These are phyloP conservation scores for Diaporthe nobilis DNA, from an alignment of 2,329 filamentous ascomycete genomes.

Conservation along the genomic window DNA sequence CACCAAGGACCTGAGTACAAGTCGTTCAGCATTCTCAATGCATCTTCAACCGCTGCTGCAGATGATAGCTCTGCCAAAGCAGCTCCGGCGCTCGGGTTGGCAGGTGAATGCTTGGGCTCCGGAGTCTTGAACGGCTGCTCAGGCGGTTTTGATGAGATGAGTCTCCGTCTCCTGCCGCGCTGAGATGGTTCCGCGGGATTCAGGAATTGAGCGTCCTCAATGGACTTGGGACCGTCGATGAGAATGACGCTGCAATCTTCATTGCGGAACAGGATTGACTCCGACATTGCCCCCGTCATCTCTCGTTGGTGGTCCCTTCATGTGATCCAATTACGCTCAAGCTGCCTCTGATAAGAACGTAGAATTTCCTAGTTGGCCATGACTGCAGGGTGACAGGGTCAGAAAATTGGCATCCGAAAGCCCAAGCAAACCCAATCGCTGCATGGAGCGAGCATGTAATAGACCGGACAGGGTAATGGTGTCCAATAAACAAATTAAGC, in stretches of 20 bases:
- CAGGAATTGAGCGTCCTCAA: slow-evolving; percentile 75
- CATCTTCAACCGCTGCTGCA: slow-evolving; percentile 59
- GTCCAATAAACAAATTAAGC: neutral
- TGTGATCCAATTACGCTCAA: neutral
- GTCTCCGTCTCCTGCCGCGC: slow-evolving; percentile 49
- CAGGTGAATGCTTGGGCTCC: slow-evolving; percentile 58
- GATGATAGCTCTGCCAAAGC: slow-evolving; percentile 70
- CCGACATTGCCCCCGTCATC: slow-evolving; percentile 31
- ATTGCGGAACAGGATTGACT: slow-evolving; percentile 68
- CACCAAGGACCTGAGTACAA: slow-evolving; percentile 61
- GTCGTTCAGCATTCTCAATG: slow-evolving; percentile 55
- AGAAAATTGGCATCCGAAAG: neutral
- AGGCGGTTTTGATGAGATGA: slow-evolving; percentile 62
- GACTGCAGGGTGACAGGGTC: neutral
- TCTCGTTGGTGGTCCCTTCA: slow-evolving; percentile 17
- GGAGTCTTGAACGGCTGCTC: slow-evolving; percentile 65
- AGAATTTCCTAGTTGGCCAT: neutral
- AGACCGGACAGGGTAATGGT: neutral
- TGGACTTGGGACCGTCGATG: slow-evolving; percentile 78
- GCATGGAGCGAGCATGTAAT: neutral
- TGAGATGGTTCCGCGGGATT: slow-evolving; percentile 46
- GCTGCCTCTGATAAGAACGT: neutral
- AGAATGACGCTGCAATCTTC: slow-evolving; percentile 65
- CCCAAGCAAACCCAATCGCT: neutral
- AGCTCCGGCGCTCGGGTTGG: slow-evolving; percentile 56